Conservation (phyloP, 2,329 filamentous ascomycete species). For the Endothia cerciana region DNA sequence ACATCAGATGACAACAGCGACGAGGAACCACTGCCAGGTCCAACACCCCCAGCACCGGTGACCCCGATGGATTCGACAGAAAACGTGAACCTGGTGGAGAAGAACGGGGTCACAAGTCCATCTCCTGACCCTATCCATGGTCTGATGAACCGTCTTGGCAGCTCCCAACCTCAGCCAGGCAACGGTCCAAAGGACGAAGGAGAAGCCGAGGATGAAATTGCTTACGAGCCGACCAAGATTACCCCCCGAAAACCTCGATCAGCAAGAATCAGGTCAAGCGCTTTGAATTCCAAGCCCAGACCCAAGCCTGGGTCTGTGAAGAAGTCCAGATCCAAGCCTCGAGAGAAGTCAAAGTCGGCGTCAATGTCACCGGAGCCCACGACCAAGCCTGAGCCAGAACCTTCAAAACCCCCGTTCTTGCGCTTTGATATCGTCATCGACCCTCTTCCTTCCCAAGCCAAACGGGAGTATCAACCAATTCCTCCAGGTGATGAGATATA, state of each 20-base stretch:
- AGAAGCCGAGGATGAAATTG: slow-evolving; percentile 25
- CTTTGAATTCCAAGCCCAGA: not conserved
- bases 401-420: slow-evolving; percentile 9
- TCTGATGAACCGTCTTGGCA: not conserved
- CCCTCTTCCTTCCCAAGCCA: slow-evolving; percentile 34
- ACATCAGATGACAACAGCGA: slow-evolving; percentile 22
- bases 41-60: slow-evolving; percentile 19
- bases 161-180: not conserved
- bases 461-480: slow-evolving; percentile 30
- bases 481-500: slow-evolving; percentile 44
- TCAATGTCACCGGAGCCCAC: slow-evolving; percentile 14
- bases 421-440: slow-evolving; percentile 38
- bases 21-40: slow-evolving; percentile 6
- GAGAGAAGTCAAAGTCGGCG: not conserved
- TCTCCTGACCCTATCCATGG: not conserved
- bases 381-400: slow-evolving; percentile 25
- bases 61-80: slow-evolving; percentile 10
- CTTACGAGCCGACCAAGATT: slow-evolving; percentile 27
- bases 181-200: slow-evolving; percentile 4
- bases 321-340: not conserved
- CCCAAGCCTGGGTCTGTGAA: not conserved
- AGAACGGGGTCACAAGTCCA: not conserved
- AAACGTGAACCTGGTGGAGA: not conserved
- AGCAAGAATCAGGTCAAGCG: not conserved
- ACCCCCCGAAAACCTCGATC: slow-evolving; percentile 17